Conservation (phyloP, 345 rosid species). For the Dipteronia dyeriana region DNA sequence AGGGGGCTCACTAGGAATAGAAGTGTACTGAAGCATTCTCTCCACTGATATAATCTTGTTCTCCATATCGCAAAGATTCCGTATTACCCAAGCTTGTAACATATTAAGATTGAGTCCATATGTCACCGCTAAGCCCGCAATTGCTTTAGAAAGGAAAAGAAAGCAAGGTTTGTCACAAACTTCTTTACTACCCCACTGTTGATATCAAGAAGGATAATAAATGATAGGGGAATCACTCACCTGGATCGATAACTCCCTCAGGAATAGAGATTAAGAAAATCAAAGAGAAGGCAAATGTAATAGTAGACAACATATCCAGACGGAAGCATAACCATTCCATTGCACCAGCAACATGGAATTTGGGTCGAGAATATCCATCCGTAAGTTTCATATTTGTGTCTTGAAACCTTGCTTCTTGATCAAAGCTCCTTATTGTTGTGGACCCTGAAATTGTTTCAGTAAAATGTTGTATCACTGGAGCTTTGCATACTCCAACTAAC, state of each 20-base stretch:
- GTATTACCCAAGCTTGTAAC: slow-evolving; percentile 46
- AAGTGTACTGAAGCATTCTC: slow-evolving; percentile 61
- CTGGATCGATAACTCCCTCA: slow-evolving; percentile 56
- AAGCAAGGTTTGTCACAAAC: not conserved
- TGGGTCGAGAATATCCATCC: slow-evolving; percentile 58
- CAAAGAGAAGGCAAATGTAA: slow-evolving; percentile 59
- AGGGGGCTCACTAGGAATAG: slow-evolving; percentile 63
- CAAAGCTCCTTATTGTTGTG: slow-evolving; percentile 69
- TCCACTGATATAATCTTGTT: slow-evolving; percentile 64
- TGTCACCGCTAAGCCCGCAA: slow-evolving; percentile 59
- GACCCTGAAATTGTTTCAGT: slow-evolving; percentile 74
- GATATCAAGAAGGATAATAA: not conserved
- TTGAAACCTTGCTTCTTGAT: slow-evolving; percentile 63
- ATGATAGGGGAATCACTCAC: slow-evolving; percentile 32
- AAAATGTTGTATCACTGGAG: slow-evolving; percentile 76
- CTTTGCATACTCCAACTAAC: slow-evolving; percentile 66
- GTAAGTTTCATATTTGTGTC: slow-evolving; percentile 50
- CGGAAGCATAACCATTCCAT: slow-evolving; percentile 83
- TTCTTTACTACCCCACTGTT: not conserved
- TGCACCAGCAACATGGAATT: slow-evolving; percentile 49
- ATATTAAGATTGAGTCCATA: slow-evolving; percentile 54
- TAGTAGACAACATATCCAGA: slow-evolving; percentile 55
- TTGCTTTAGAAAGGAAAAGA: slow-evolving; percentile 27
- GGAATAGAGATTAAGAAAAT: slow-evolving; percentile 60
- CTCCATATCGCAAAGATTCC: slow-evolving; percentile 50